phyloP scores from a whole-genome alignment of 2,329 filamentous ascomycete genomes.

The Monilinia laxa region DNA sequence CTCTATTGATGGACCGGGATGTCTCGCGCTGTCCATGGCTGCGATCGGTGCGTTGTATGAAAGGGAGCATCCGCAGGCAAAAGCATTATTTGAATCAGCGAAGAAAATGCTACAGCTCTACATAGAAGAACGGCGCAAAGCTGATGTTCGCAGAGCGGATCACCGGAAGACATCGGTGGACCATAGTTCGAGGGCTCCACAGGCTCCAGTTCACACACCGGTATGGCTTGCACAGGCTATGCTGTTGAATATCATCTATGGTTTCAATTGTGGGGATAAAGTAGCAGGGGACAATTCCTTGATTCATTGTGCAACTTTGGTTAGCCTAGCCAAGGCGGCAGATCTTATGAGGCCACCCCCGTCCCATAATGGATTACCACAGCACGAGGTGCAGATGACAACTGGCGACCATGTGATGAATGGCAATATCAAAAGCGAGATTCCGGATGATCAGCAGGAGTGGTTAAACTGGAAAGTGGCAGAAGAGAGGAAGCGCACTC shows the following conservation, averaged over 20 bases:
- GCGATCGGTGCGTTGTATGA: slow-evolving; percentile 86
- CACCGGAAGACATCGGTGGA: slow-evolving; percentile 54
- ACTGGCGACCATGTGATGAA: slow-evolving; percentile 56
- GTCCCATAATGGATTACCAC: slow-evolving; percentile 31
- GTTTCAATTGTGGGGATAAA: slow-evolving; percentile 91
- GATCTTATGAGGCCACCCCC: slow-evolving; percentile 60
- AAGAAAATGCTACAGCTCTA: slow-evolving; percentile 96
- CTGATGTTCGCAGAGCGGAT: slow-evolving; percentile 69
- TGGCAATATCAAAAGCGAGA: slow-evolving; percentile 47
- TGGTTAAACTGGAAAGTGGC: slow-evolving; percentile 87
- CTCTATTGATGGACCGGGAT: slow-evolving; percentile 76
- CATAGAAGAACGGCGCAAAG: slow-evolving; percentile 84
- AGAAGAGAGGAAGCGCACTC: slow-evolving; percentile 89
- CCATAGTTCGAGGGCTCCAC: slow-evolving; percentile 49
- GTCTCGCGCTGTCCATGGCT: slow-evolving; percentile 82
- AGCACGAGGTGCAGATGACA: slow-evolving; percentile 47
- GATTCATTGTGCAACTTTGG: slow-evolving; percentile 85
- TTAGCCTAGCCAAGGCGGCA: slow-evolving; percentile 88
- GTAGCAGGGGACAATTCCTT: slow-evolving; percentile 87
- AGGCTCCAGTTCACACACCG: slow-evolving; percentile 71
- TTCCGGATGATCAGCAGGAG: slow-evolving; percentile 62
- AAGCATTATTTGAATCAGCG: slow-evolving; percentile 84
- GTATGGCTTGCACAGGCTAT: slow-evolving; percentile 96
- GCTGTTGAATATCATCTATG: slow-evolving; percentile 93
- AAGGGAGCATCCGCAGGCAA: slow-evolving; percentile 74